Evolutionary conservation across 441 rosid species (phyloP), one percentile per base, ranked within the genome.

Genomic region (Gossypium trilobum): DNA sequence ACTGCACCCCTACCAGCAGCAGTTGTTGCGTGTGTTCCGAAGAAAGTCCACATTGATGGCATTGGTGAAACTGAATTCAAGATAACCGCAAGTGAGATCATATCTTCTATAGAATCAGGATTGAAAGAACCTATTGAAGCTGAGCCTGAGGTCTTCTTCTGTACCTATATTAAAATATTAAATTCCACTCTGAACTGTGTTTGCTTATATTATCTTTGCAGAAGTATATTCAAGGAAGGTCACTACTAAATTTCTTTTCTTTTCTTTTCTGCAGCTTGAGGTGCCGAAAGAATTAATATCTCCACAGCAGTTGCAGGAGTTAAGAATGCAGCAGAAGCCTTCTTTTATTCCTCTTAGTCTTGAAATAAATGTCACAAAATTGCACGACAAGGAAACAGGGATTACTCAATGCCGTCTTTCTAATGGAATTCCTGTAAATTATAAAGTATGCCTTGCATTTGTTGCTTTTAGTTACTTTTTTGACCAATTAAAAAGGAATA

Each of bases 11-110:
- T 83, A 79, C 98, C 99, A 70, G 98, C 99, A 36, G 98, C 99
- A 73, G 87, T 96, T 74, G 97, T 96, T 87, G 97, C 97, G 63
- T 96, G 98, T 82, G 93, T 93, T 74, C 99, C 99, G 44, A 83
- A 87, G 70, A 91, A 87, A 71, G 89, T 93, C 80, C 96, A 96
- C 68, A 74, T 87, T 72, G 98, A 93, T 74, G 95, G 87, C 71
- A 74, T 82, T 58, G 93, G 95, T 74, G 99, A 96, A 87, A 84
- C 87, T 29, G 98, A 93, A 74, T 91, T 96, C 81, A 86, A 81
- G 85, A 86, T 93, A 79, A 80, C 92, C 20, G 80, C 96, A 23
- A 74, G 75, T 61, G 97, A 91, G 82, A 93, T 93, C 73, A 74
- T 83, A 25, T 90, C 80, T 73, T 93, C 99, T 54, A 80, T 96